Base-by-base conservation (phyloP, 768 basidiomycete genomes). In the Leccinum truebloodii region DNA sequence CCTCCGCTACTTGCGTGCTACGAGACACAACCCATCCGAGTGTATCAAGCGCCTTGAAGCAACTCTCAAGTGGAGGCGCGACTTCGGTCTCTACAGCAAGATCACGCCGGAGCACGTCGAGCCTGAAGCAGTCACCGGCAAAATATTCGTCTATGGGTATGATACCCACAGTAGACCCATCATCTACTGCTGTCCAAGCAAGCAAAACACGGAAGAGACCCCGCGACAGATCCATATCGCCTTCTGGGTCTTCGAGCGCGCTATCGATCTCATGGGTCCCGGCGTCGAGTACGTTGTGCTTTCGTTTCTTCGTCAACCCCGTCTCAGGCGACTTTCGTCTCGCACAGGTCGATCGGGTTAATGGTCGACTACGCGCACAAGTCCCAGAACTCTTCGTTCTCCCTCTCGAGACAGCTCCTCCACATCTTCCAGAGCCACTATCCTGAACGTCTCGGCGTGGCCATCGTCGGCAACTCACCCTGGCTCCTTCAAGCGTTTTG, bases 81-180 rank as follows among this genome's bases (percentile, higher is more conserved):
- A 92, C 57, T 94, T 81, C 70, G 89, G 89, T 14, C 65, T 94
- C n/a, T 86, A 91, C 63, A 84, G 87, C 64, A 57, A 72, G 26
- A 71, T 92, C 68, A 85, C 82, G 0, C 73, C 88, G 4, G 79
- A 81, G 0, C 77, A 82, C 61, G 85, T 96, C 63, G 88, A 90
- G 65, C 85, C 86, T 18, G 94, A 95, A 77, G 87, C 84, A 2
- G 75, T 89, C 50, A 96, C 93, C 6, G 94, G 94, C 35, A 95
- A 96, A 75, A 81, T 86, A 70, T 77, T 94, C 54, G 61, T 87
- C n/a, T 90, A 89, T 65, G 94, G 94, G 6, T 94, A 83, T 69
- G 93, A 94, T 71, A 73, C 75, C 7, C 73, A 74, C 28, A 81
- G 87, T 13, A 78, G 89, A 58, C 91, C 92, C 3, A 86, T 78